These are phyloP conservation scores for Leccinum fallax DNA, from an alignment of 1,284 basidiomycete genomes.

Conservation along the genomic window DNA sequence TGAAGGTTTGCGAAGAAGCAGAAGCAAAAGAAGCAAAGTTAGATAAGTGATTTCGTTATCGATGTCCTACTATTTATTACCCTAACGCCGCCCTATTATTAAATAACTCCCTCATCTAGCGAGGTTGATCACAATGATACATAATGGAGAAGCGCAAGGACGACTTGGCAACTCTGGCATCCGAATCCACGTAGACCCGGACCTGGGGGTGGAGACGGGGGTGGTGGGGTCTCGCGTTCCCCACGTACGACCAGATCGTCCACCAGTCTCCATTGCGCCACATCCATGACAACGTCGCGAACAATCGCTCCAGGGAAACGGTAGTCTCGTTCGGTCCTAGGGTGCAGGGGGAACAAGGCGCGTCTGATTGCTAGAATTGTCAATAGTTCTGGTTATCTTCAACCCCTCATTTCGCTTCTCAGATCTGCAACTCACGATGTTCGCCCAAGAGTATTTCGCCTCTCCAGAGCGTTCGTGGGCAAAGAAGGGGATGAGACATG, in stretches of 20 bases:
- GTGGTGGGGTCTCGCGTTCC: neutral
- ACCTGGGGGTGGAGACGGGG: neutral
- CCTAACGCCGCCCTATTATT: conserved; percentile 22
- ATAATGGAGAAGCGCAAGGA: conserved; percentile 22
- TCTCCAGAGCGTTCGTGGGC: neutral
- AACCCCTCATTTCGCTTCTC: neutral
- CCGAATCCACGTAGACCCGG: neutral
- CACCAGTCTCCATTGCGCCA: neutral
- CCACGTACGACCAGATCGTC: conserved; percentile 1
- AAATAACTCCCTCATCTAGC: conserved; percentile 27
- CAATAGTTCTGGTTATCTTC: conserved; percentile 7
- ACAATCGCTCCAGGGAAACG: neutral
- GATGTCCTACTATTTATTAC: neutral
- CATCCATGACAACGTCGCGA: neutral
- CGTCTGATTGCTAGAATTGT: neutral
- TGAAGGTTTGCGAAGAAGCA: neutral
- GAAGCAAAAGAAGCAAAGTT: conserved; percentile 8
- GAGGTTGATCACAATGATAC: conserved; percentile 24
- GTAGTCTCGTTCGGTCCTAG: neutral
- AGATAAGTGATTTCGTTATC: conserved; percentile 28
- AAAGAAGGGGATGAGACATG: neutral
- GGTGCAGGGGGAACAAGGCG: neutral
- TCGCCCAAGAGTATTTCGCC: neutral
- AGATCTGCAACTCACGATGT: conserved; percentile 7
- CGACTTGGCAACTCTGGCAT: conserved; percentile 1